Percentiles rank a stretch among this genome's conserved stretches.
These are phyloP conservation scores for Boletus bicolor DNA, from an alignment of 768 basidiomycete species.

Conservation along the genomic window DNA sequence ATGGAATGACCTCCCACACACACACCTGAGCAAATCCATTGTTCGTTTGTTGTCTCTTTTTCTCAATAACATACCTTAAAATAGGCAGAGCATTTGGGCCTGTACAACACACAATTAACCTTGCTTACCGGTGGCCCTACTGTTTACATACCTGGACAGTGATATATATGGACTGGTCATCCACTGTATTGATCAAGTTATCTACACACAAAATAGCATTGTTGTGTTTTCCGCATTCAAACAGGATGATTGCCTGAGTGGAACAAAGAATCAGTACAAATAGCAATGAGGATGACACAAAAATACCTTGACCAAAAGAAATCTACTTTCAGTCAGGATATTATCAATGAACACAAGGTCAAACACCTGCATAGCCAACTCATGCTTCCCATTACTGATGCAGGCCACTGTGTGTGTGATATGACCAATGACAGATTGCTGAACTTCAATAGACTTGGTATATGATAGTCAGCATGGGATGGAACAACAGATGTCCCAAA, in stretches of 20 bases:
- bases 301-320: background rate
- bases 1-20: background rate
- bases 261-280: too few species aligned
- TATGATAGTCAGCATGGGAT: background rate
- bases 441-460: conserved; percentile 5
- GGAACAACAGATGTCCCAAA: rapidly evolving
- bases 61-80: background rate
- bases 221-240: too few species aligned
- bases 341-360: conserved; percentile 6
- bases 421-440: conserved; percentile 7
- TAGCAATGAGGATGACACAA: too few species aligned
- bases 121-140: too few species aligned
- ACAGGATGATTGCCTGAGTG: too few species aligned
- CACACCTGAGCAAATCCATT: background rate
- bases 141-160: background rate
- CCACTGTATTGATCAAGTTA: background rate
- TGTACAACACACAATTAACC: background rate
- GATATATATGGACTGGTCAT: background rate
- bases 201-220: conserved; percentile 5
- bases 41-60: background rate
- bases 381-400: background rate
- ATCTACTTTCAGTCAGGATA: too few species aligned
- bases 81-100: conserved; percentile 5
- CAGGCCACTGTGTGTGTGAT: conserved; percentile 4
- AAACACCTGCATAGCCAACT: conserved; percentile 2